Evolutionary conservation across 441 rosid genomes (phyloP), one percentile per base, ranked within the genome.

Genomic region (Populus tomentosa): DNA sequence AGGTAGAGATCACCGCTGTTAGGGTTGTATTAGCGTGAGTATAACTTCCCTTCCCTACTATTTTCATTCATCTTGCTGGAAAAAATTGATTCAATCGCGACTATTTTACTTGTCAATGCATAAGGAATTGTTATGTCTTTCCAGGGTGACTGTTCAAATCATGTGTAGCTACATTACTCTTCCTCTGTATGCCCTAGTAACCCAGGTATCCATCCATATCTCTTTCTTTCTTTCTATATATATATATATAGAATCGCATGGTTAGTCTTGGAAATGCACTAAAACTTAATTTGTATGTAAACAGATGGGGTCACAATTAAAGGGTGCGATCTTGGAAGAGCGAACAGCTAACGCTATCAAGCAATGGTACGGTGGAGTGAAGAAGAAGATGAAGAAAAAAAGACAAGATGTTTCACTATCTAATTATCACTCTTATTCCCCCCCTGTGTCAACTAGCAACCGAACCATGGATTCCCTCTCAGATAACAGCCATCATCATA

Each of bases 131-230:
- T 38, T 16, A 30, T 11, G 73, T 26, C 21, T 64, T 21, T 81
- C 4, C 74, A 90, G 94, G 80, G 86, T 88, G 82, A 87, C 82
- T 13, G 89, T 89, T 75, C 95, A 88, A 73, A 77, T 90, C 42
- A 64, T 88, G 73, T 85, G 95, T 86, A 87, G 93, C 77, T 92
- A 92, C 85, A 85, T 90, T 63, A 92, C 97, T 42, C 89, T 92
- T 46, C 95, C 97, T 56, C 90, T 90, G 13, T 92, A 92, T 78
- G 94, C 93, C 21, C 83, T 90, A 32, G 93, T 92, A 68, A 90
- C 91, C 36, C 93, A 89, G 91, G 92, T 83, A 75, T 16, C 7
- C 8, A 69, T 50, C 20, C 28, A 56, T 6, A n/a, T 4, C 69
- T 24, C 46, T 20, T 3, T 40, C 50, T 42, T 3, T 40, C 50